These are phyloP conservation scores for Phytophthora tubulina DNA, from an alignment of 352 stramenopile genomes.

Conservation along the genomic window DNA sequence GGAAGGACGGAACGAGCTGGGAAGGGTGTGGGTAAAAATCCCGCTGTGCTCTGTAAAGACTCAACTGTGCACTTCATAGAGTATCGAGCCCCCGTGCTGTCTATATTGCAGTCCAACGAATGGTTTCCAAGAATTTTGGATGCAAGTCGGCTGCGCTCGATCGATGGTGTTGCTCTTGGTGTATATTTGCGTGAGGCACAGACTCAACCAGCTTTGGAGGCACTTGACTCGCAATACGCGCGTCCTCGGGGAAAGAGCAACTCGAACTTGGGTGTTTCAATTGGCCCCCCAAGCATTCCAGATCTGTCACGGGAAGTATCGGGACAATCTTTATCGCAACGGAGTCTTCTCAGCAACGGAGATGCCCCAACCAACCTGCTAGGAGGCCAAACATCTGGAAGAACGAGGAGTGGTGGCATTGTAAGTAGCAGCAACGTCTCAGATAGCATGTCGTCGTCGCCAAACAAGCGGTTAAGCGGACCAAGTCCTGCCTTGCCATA, in stretches of 20 bases:
- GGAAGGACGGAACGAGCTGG: slow-evolving; percentile 47
- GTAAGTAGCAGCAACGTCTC: slow-evolving; percentile 42
- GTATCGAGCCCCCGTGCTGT: slow-evolving; percentile 54
- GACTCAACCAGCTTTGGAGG: slow-evolving; percentile 45
- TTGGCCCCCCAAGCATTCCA: slow-evolving; percentile 40
- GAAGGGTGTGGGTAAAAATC: slow-evolving; percentile 44
- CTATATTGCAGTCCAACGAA: slow-evolving; percentile 55
- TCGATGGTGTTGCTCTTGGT: slow-evolving; percentile 62
- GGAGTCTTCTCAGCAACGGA: slow-evolving; percentile 44
- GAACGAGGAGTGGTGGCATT: slow-evolving; percentile 42
- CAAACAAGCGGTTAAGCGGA: slow-evolving; percentile 55
- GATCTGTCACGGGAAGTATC: slow-evolving; percentile 61
- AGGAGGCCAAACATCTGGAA: slow-evolving; percentile 20
- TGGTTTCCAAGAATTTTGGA: slow-evolving; percentile 63
- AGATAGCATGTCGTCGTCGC: slow-evolving; percentile 55
- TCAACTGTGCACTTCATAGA: slow-evolving; percentile 69
- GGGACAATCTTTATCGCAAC: slow-evolving; percentile 57
- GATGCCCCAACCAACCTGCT: slow-evolving; percentile 21
- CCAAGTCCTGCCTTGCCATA: slow-evolving; percentile 34
- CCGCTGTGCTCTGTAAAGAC: slow-evolving; percentile 54
- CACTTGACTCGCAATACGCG: slow-evolving; percentile 39
- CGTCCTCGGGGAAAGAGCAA: slow-evolving; percentile 54
- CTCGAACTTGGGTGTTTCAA: slow-evolving; percentile 31
- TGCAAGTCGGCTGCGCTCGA: slow-evolving; percentile 43
- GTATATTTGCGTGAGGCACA: slow-evolving; percentile 71